Base-by-base conservation (phyloP, 2,329 filamentous ascomycete species). In the Talaromyces amestolkiae region DNA sequence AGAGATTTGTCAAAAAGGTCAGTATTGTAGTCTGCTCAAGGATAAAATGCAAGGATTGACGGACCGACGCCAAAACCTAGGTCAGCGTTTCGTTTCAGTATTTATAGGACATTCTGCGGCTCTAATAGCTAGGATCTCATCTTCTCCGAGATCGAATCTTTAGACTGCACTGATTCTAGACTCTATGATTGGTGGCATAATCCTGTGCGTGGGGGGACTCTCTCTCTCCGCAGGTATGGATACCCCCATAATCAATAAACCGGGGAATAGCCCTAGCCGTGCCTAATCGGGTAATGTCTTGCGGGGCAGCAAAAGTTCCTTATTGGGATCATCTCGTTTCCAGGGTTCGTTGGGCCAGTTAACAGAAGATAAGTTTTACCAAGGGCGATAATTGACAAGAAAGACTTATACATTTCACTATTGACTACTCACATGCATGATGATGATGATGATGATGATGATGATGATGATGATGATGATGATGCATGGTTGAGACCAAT, bases 351-450 rank as follows among this genome's bases (percentile, higher is more conserved):
- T 37, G 35, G 35, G 35, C 35, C 11, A 37, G 35, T 7, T 37
- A n/a, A n/a, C n/a, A n/a, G n/a, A 13, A 37, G 11, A 37, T 9
- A 5, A 9, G 35, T 37, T 37, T 37, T 37, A 37, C 35, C 9
- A 62, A 67, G 66, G 59, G 67, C 66, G 41, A 67, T n/a, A 35
- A 69, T 59, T 19, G 66, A 66, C 43, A 69, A 65, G 66, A 5
- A 27, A 6, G 2, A 27, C 27, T 27, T 27, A 27, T 27, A 27
- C 27, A 4, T 2, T 27, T 27, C 27, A 27, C 27, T 27, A 27
- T 27, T 27, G 2, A 27, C 27, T 27, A 5, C 27, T 27, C 3
- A 27, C 24, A 27, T 27, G 3, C 27, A 27, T 27, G 27, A 27
- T n/a, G n/a, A n/a, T n/a, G n/a, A n/a, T n/a, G n/a, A n/a, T n/a